These are phyloP conservation scores for Nannochloris sp. DNA, from an alignment of 139 green algal species.

Conservation along the genomic window DNA sequence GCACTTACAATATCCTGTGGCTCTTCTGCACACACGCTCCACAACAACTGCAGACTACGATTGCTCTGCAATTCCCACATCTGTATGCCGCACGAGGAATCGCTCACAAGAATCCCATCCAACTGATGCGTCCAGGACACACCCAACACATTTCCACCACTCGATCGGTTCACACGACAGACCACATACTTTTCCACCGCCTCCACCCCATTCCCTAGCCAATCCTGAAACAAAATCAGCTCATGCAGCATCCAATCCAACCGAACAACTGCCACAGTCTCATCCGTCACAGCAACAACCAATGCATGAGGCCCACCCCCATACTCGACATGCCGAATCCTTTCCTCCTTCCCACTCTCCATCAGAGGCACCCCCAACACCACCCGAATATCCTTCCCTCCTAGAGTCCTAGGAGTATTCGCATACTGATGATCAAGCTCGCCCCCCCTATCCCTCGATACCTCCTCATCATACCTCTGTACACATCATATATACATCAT, in stretches of 20 bases:
- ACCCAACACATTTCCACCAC: not conserved
- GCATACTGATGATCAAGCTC: no score
- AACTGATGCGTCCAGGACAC: slow-evolving; percentile 26
- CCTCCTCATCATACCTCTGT: not conserved
- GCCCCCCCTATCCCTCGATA: not conserved
- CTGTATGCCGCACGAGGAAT: not conserved
- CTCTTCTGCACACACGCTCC: not conserved
- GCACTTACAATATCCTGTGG: slow-evolving; percentile 16
- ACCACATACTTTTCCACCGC: not conserved
- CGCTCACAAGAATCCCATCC: slow-evolving; percentile 21
- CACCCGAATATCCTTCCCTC: not conserved
- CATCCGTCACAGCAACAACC: slow-evolving; percentile 12
- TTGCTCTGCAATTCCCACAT: slow-evolving; percentile 17
- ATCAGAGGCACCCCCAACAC: slow-evolving; percentile 3
- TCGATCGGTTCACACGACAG: no score
- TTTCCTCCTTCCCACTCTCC: not conserved
- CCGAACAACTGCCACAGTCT: slow-evolving; percentile 8
- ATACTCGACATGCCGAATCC: slow-evolving; percentile 11
- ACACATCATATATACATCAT: not conserved
- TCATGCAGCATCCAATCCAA: slow-evolving; percentile 12
- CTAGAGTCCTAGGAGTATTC: not conserved
- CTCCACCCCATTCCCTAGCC: not conserved
- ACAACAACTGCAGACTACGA: slow-evolving; percentile 4
- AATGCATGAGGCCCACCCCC: slow-evolving; percentile 23
- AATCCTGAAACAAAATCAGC: not conserved